A percentile compares a stretch with the other conserved stretches of the same genome.
phyloP scores from a whole-genome alignment of 1,139 yeast genomes.

The Suhomyces chickasaworum region DNA sequence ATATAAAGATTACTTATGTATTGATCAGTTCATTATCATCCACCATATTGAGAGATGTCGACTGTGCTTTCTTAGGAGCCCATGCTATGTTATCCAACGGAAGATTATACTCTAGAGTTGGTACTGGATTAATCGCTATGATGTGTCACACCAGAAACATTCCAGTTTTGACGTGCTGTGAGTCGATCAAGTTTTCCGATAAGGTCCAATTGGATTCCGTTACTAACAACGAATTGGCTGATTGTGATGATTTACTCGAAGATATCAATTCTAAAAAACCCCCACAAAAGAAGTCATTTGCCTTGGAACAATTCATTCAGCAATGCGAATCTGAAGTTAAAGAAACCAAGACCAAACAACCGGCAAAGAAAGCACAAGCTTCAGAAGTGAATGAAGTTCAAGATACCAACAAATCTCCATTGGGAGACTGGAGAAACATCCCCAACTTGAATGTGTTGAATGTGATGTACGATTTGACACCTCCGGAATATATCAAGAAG shows the following conservation, averaged over 20 bases:
- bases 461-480: constrained; percentile 91
- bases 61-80: constrained; percentile 91
- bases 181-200: constrained; percentile 90
- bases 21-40: constrained; percentile 79
- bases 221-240: constrained; percentile 89
- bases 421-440: constrained; percentile 65
- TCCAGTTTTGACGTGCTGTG: constrained; percentile 95
- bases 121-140: constrained; percentile 93
- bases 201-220: constrained; percentile 95
- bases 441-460: constrained; percentile 73
- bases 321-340: constrained; percentile 34
- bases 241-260: constrained; percentile 69
- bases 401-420: constrained; percentile 37
- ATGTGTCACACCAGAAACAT: constrained; percentile 84
- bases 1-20: constrained; percentile 57
- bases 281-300: constrained; percentile 62
- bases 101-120: constrained; percentile 87
- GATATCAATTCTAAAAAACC: constrained; percentile 51
- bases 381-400: constrained; percentile 13
- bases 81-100: constrained; percentile 98
- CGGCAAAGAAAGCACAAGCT: constrained; percentile 25
- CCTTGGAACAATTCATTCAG: constrained; percentile 65
- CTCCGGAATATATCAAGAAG: constrained; percentile 90
- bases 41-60: constrained; percentile 75
- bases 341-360: constrained; percentile 22